phyloP scores from a whole-genome alignment of 2,329 filamentous ascomycete species.

The Zalaria obscura region DNA sequence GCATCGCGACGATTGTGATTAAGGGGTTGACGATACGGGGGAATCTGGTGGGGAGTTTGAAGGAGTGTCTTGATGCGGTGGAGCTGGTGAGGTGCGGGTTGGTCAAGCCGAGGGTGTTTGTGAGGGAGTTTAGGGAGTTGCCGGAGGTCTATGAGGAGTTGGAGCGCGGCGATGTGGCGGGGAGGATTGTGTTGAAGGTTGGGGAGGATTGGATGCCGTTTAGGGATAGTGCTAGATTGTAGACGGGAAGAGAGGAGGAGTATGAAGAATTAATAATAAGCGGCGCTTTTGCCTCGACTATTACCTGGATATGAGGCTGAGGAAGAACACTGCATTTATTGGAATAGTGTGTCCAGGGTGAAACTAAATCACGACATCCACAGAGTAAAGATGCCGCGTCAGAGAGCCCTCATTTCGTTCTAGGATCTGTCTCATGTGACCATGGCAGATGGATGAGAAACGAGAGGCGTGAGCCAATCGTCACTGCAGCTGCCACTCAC shows the following conservation, averaged over 20 bases:
- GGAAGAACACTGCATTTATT: no score
- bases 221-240: no score
- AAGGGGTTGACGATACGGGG: constrained; percentile 29
- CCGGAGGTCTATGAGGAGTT: constrained; percentile 29
- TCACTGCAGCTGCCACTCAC: no score
- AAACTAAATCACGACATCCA: constrained; percentile 3
- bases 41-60: constrained; percentile 29
- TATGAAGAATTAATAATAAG: no score
- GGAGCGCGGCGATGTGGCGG: constrained; percentile 29
- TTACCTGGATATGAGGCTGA: no score
- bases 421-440: constrained; percentile 5
- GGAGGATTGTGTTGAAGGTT: constrained; percentile 28
- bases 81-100: constrained; percentile 26
- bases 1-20: constrained; percentile 30
- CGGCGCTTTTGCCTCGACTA: no score
- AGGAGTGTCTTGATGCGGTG: constrained; percentile 32
- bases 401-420: constrained; percentile 9
- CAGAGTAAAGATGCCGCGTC: constrained; percentile 5
- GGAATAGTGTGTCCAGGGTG: neutral
- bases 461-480: no score
- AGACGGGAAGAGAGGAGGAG: no score
- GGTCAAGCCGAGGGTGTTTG: constrained; percentile 26
- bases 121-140: constrained; percentile 28
- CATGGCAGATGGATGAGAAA: no score
- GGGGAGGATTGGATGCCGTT: constrained; percentile 11